Percentiles rank a stretch among this genome's conserved stretches.
These are phyloP conservation scores for Strobilomyces echinocephalus DNA, from an alignment of 768 basidiomycete species.

Conservation along the genomic window DNA sequence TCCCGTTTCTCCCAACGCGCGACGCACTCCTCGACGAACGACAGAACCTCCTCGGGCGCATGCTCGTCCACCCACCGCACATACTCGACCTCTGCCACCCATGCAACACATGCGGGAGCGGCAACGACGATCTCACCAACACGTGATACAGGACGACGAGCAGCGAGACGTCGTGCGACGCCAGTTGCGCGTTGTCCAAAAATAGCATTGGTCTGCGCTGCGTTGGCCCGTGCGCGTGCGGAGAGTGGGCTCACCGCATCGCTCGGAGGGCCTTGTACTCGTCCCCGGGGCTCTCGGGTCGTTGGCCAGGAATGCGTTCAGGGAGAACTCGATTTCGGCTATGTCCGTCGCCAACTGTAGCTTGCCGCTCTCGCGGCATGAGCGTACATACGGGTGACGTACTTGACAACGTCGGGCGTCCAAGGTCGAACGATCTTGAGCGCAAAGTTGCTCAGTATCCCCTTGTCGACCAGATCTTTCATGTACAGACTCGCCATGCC, in stretches of 20 bases:
- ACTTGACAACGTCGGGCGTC: conserved; percentile 53
- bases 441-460: conserved; percentile 71
- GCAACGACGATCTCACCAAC: conserved; percentile 80
- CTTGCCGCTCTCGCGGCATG: conserved; percentile 87
- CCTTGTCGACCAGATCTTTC: conserved; percentile 75
- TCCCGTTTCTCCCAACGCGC: conserved; percentile 75
- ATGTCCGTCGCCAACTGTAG: conserved; percentile 93
- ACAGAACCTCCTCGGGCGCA: conserved; percentile 70
- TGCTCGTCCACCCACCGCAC: conserved; percentile 96
- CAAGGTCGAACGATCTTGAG: conserved; percentile 72
- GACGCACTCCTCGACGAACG: conserved; percentile 75
- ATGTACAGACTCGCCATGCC: conserved; percentile 74
- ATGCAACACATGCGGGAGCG: conserved; percentile 83
- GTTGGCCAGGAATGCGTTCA: conserved; percentile 73
- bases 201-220: conserved; percentile 75
- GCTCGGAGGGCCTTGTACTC: conserved; percentile 84
- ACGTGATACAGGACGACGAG: conserved; percentile 90
- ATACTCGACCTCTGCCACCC: conserved; percentile 97
- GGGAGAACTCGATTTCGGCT: conserved; percentile 91
- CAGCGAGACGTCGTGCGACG: conserved; percentile 71
- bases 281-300: conserved; percentile 72
- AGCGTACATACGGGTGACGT: conserved; percentile 87
- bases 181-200: conserved; percentile 70
- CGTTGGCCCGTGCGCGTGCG: background rate
- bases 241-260: conserved; percentile 59